Conservation (phyloP, 768 basidiomycete species). For the Pleurotus platypus region DNA sequence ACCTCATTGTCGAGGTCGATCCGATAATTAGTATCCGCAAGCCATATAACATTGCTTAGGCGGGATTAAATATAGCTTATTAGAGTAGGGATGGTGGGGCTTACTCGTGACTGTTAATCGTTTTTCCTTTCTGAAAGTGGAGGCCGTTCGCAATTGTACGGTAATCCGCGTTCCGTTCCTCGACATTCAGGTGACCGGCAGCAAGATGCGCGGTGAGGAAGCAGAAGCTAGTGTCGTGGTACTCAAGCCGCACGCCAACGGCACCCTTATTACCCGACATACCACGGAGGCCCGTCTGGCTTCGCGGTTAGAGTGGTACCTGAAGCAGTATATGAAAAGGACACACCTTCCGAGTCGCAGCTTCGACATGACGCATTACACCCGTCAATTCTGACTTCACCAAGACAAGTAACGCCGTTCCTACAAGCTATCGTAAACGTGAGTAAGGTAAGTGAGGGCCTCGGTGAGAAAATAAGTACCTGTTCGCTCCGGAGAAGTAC, state of each 20-base stretch:
- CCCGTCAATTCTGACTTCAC: slow-evolving; percentile 75
- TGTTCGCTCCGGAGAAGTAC: slow-evolving; percentile 91
- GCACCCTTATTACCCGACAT: slow-evolving; percentile 99
- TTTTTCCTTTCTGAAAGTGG: slow-evolving; percentile 88
- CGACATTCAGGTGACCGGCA: slow-evolving; percentile 88
- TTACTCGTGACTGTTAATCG: slow-evolving; percentile 87
- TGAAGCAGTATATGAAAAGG: background rate
- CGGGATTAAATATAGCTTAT: background rate
- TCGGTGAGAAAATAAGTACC: slow-evolving; percentile 33
- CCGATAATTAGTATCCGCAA: slow-evolving; percentile 95
- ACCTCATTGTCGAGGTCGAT: slow-evolving; percentile 82
- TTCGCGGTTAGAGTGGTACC: background rate
- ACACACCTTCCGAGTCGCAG: slow-evolving; percentile 79
- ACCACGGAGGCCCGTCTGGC: slow-evolving; percentile 81
- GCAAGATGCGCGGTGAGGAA: slow-evolving; percentile 96
- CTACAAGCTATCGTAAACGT: slow-evolving; percentile 67
- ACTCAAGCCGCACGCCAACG: slow-evolving; percentile 89
- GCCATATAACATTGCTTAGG: slow-evolving; percentile 87
- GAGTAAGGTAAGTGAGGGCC: slow-evolving; percentile 5
- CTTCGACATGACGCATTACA: slow-evolving; percentile 90
- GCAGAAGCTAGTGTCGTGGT: slow-evolving; percentile 88
- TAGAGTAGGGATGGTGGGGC: slow-evolving; percentile 20
- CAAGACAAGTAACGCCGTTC: slow-evolving; percentile 85
- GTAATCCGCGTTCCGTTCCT: slow-evolving; percentile 92
- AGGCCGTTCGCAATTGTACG: slow-evolving; percentile 80